These are phyloP conservation scores for Fagus sylvatica DNA, from an alignment of 306 rosid genomes.

Conservation along the genomic window DNA sequence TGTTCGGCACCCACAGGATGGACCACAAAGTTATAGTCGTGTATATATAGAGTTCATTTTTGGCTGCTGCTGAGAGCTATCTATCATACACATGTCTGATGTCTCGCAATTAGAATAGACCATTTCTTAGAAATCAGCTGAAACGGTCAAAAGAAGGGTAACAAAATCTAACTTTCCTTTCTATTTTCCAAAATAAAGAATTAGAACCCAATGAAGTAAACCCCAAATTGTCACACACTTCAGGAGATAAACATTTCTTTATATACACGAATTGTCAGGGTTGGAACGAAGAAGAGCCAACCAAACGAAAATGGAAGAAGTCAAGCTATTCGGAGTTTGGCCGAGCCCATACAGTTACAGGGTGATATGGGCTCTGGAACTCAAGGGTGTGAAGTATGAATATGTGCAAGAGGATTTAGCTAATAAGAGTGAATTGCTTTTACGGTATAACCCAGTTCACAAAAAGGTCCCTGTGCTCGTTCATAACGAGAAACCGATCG, in stretches of 20 bases:
- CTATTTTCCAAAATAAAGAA: background rate
- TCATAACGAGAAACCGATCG: constrained; percentile 47
- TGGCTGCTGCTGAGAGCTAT: too few species aligned
- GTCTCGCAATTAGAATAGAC: too few species aligned
- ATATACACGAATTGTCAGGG: background rate
- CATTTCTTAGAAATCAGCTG: too few species aligned
- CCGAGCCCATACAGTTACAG: too few species aligned
- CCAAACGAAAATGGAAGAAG: constrained; percentile 20
- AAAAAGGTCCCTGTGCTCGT: constrained; percentile 54
- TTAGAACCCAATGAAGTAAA: too few species aligned
- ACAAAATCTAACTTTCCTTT: background rate
- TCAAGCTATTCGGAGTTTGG: constrained; percentile 23
- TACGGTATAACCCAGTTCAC: constrained; percentile 47
- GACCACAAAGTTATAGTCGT: too few species aligned
- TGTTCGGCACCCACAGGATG: too few species aligned
- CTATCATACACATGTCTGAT: too few species aligned
- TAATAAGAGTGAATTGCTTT: constrained; percentile 41
- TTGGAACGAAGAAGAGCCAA: background rate
- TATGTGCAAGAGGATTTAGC: constrained; percentile 44
- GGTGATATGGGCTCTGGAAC: constrained; percentile 13
- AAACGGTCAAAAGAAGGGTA: too few species aligned
- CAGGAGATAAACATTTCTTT: too few species aligned
- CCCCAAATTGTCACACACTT: too few species aligned
- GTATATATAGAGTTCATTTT: too few species aligned
- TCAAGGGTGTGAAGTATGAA: constrained; percentile 45